These are phyloP conservation scores for Tolypocladium amazonense DNA, from an alignment of 2,329 filamentous ascomycete species.

Conservation along the genomic window DNA sequence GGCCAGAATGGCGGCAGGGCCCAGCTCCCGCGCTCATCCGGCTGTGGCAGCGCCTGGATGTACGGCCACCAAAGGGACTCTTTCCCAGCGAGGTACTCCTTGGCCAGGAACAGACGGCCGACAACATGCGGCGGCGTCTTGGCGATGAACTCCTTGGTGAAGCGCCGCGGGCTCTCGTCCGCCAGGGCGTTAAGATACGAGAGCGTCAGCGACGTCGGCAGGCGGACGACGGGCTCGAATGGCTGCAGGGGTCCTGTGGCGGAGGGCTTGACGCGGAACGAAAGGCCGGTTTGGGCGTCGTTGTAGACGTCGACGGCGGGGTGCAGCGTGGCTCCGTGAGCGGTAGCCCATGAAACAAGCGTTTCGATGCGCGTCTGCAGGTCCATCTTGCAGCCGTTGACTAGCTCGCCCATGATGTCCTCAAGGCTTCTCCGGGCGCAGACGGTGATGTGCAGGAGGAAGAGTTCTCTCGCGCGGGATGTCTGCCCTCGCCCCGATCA, in stretches of 20 bases:
- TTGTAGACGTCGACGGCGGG: constrained; percentile 40
- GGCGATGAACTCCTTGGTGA: constrained; percentile 40
- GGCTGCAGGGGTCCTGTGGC: constrained; percentile 15
- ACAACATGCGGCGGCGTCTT: constrained; percentile 46
- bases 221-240: constrained; percentile 36
- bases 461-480: not conserved
- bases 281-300: constrained; percentile 39
- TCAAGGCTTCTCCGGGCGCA: not conserved
- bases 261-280: constrained; percentile 36
- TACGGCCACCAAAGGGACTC: constrained; percentile 60
- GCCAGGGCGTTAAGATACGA: constrained; percentile 47
- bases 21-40: constrained; percentile 38
- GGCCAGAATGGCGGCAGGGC: constrained; percentile 54
- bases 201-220: constrained; percentile 42
- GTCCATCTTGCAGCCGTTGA: not conserved
- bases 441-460: not conserved
- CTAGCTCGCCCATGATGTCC: not conserved
- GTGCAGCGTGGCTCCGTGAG: constrained; percentile 37
- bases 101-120: constrained; percentile 57
- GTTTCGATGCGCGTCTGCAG: constrained; percentile 10
- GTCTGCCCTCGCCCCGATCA: not conserved
- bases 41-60: constrained; percentile 53
- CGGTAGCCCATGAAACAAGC: constrained; percentile 38
- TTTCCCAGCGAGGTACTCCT: constrained; percentile 49
- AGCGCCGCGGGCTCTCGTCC: constrained; percentile 8